Conservation (phyloP, 495 filamentous ascomycete species). For the Podospora anserina region DNA sequence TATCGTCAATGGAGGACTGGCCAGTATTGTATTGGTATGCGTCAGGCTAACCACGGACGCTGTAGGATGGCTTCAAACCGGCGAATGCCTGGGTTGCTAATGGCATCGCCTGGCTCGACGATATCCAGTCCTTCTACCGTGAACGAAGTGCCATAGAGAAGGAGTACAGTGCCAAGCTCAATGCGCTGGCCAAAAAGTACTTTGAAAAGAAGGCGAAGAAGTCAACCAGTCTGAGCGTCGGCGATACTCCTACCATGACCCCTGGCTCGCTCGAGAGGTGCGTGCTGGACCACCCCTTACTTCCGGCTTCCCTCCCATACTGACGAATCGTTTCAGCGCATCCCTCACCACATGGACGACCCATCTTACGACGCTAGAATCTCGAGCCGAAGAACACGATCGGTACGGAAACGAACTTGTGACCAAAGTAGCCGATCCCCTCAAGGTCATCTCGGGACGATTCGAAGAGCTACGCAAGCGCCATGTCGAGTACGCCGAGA, state of each 20-base stretch:
- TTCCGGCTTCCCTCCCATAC: neutral
- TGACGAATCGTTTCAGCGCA: conserved; percentile 52
- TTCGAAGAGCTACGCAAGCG: conserved; percentile 94
- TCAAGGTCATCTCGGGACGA: conserved; percentile 65
- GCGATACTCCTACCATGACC: conserved; percentile 88
- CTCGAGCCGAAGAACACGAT: conserved; percentile 86
- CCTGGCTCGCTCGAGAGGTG: conserved; percentile 91
- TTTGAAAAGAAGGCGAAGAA: conserved; percentile 95
- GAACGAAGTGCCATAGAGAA: conserved; percentile 93
- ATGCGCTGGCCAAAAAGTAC: conserved; percentile 85
- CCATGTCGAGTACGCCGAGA: conserved; percentile 81
- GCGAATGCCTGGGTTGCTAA: conserved; percentile 87
- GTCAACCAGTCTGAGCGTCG: conserved; percentile 83
- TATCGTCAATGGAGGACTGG: neutral
- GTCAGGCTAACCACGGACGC: conserved; percentile 16
- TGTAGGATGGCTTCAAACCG: conserved; percentile 87
- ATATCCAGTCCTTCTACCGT: conserved; percentile 95
- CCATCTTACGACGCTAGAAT: conserved; percentile 83
- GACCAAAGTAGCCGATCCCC: conserved; percentile 73
- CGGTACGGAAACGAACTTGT: conserved; percentile 72
- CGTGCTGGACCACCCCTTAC: conserved; percentile 8
- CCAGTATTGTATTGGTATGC: neutral
- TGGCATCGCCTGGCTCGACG: conserved; percentile 91
- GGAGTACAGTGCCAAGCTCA: conserved; percentile 87
- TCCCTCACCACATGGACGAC: conserved; percentile 96